Base-by-base conservation (phyloP, 805 yeast species). In the Candida taoyuanica region DNA sequence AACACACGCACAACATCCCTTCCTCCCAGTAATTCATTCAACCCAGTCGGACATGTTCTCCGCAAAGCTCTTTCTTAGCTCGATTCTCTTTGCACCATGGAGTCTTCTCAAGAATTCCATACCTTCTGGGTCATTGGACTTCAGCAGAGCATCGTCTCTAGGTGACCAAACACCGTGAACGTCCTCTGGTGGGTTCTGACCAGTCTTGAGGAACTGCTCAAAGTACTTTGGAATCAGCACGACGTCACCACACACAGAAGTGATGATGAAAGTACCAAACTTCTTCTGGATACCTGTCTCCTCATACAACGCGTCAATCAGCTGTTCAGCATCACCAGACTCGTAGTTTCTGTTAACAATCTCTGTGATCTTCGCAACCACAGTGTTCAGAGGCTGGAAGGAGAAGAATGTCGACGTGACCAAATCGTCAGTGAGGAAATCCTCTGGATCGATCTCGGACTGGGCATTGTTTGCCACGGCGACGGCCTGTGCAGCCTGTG, bases 151-250 rank as follows among this genome's bases (percentile, higher is more conserved):
- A 44, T 69, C 73, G 55, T 69, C 72, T 33, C 63, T 67, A 19
- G 59, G 48, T 2, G 71, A 67, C 73, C 73, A 69, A 31, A 69
- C 63, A 36, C 73, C 73, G n/a, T 67, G 64, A 7, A 62, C 62
- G 36, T 65, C 53, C 37, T 48, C 45, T 26, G 74, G 74, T 9
- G 73, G 74, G 42, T 67, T 65, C 13, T 60, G 56, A 24, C 65
- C 65, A 18, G 64, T 58, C 43, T 61, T 60, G 31, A 69, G 59
- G 53, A 65, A 66, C 28, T 58, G 52, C 40, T 67, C 59, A 42
- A 69, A 59, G 43, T 64, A 69, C 32, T 66, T 59, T 31, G 71
- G 68, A 39, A 69, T 64, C 31, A 67, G 53, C 44, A 62, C 55
- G 33, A 67, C 50, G 47, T 68, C 73, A 53, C 74, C 74, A 34